A percentile compares a stretch with the other conserved stretches of the same genome.
Conservation (phyloP, 2,329 filamentous ascomycete species). For the Aspergillus sclerotialis region DNA sequence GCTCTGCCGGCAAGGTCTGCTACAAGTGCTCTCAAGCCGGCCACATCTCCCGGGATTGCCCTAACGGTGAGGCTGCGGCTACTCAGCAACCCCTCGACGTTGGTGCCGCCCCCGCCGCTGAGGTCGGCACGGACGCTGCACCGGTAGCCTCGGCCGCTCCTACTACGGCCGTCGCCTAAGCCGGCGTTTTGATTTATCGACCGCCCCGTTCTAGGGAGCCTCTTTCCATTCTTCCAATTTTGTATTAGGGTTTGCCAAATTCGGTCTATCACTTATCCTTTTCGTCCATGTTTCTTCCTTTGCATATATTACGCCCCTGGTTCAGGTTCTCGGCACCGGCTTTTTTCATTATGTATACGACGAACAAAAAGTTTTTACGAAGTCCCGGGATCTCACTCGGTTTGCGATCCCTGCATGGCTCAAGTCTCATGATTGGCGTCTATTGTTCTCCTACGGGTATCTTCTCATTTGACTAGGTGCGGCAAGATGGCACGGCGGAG, state of each 20-base stretch:
- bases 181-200: conserved; percentile 24
- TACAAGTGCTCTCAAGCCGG: conserved; percentile 95
- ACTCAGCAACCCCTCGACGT: conserved; percentile 29
- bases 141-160: conserved; percentile 19
- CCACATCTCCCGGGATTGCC: conserved; percentile 93
- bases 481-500: conserved; percentile 28
- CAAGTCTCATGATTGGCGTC: conserved; percentile 38
- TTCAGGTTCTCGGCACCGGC: conserved; percentile 21
- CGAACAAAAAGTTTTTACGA: conserved; percentile 36
- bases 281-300: conserved; percentile 23
- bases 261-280: conserved; percentile 16
- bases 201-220: conserved; percentile 25
- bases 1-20: conserved; percentile 96
- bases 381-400: conserved; percentile 26
- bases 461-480: conserved; percentile 26
- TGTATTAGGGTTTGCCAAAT: conserved; percentile 26
- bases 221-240: conserved; percentile 16
- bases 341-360: conserved; percentile 36
- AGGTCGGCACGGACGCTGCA: conserved; percentile 18
- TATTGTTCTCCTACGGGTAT: conserved; percentile 31
- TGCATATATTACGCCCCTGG: conserved; percentile 33
- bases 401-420: conserved; percentile 26
- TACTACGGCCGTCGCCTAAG: conserved; percentile 30
- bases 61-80: conserved; percentile 56
- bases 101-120: conserved; percentile 21